These are phyloP conservation scores for peach (Prunus persica) DNA, from an alignment of 306 rosid species.

Conservation along the genomic window Prunus_persica_NCBIv2 NC_034014.1:24291501-24292000, in stretches of 20 bases:
- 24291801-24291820: conserved; percentile 1
- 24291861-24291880: background rate
- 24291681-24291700: conserved; percentile 2
- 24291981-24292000: conserved; percentile 90
- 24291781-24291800: conserved; percentile 35
- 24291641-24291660: background rate
- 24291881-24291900: conserved; percentile 25
- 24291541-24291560: background rate
- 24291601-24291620: background rate
- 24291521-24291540: background rate
- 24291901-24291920: conserved; percentile 72
- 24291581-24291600: background rate
- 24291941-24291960: conserved; percentile 90
- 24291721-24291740: conserved; percentile 68
- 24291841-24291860: background rate
- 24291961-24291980: conserved; percentile 87
- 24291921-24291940: conserved; percentile 77
- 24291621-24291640: background rate
- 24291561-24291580: background rate
- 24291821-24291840: background rate
- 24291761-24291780: conserved; percentile 58
- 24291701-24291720: conserved; percentile 76
- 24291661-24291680: background rate
- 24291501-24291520: background rate
- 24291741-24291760: conserved; percentile 64